Conservation (phyloP, 1,139 yeast species). For the Scheffersomyces segobiensis region DNA sequence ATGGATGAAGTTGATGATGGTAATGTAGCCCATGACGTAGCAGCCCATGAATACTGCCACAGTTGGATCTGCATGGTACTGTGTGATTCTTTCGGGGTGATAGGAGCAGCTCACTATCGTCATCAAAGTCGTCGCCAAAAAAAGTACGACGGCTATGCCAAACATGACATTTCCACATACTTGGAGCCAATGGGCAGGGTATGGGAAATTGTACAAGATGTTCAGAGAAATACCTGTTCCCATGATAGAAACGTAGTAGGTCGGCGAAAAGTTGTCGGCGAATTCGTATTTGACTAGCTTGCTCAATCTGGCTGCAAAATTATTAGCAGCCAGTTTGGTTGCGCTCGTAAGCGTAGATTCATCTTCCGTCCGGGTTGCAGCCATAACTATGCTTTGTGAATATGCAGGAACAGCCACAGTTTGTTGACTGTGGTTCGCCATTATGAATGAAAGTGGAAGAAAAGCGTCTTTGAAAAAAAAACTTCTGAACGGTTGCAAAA, state of each 20-base stretch:
- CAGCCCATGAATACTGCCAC: conserved; percentile 72
- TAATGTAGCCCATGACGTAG: conserved; percentile 72
- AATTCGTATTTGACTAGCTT: conserved; percentile 1
- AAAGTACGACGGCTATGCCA: conserved; percentile 51
- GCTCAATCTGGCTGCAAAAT: neutral
- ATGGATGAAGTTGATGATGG: conserved; percentile 58
- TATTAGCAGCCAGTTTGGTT: neutral
- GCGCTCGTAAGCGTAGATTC: neutral
- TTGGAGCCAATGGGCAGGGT: conserved; percentile 59
- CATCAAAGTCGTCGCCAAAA: conserved; percentile 38
- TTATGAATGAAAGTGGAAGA: neutral
- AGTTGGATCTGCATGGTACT: conserved; percentile 44
- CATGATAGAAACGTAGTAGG: conserved; percentile 76
- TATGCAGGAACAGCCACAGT: neutral
- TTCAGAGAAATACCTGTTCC: conserved; percentile 75
- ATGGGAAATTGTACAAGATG: conserved; percentile 65
- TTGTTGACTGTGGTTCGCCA: neutral
- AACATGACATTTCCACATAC: conserved; percentile 58
- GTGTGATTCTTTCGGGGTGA: conserved; percentile 32
- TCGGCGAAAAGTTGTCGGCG: conserved; percentile 47
- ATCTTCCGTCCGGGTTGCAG: neutral
- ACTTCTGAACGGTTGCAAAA: neutral
- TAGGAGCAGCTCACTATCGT: conserved; percentile 38
- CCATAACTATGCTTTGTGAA: neutral
- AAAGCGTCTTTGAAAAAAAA: neutral